Conservation (phyloP, 257 asterid species). For the Verbascum thapsus region DNA sequence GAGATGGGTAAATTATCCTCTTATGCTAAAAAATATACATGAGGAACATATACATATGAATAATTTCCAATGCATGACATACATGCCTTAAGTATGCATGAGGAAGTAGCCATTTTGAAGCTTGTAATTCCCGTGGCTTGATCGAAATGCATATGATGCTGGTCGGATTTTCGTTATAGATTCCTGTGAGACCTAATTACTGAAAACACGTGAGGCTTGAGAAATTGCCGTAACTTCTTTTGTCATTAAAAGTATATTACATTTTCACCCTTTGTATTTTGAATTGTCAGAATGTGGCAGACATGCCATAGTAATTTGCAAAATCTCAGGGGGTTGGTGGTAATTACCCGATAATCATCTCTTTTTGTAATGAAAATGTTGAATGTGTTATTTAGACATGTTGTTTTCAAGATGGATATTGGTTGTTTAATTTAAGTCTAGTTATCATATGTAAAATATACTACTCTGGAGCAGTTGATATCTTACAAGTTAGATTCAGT, state of each 20-base stretch:
- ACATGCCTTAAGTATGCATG: not conserved
- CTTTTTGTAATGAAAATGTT: too few species aligned
- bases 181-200: too few species aligned
- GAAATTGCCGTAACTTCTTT: too few species aligned
- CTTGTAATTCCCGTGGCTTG: not conserved
- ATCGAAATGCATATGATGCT: not conserved
- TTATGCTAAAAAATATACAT: not conserved
- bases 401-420: not conserved
- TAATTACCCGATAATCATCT: too few species aligned
- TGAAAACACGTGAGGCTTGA: too few species aligned
- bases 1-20: not conserved
- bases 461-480: not conserved
- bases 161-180: not conserved
- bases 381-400: slow-evolving; percentile 2
- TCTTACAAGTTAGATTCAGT: slow-evolving; percentile 5
- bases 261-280: too few species aligned
- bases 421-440: not conserved
- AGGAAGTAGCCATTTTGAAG: slow-evolving; percentile 9
- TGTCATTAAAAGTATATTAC: too few species aligned
- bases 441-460: not conserved
- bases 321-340: too few species aligned
- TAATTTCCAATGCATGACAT: not conserved
- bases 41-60: not conserved
- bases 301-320: too few species aligned
- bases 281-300: too few species aligned